These are phyloP conservation scores for Sphaerulina populicola DNA, from an alignment of 2,329 filamentous ascomycete species.

Conservation along the genomic window DNA sequence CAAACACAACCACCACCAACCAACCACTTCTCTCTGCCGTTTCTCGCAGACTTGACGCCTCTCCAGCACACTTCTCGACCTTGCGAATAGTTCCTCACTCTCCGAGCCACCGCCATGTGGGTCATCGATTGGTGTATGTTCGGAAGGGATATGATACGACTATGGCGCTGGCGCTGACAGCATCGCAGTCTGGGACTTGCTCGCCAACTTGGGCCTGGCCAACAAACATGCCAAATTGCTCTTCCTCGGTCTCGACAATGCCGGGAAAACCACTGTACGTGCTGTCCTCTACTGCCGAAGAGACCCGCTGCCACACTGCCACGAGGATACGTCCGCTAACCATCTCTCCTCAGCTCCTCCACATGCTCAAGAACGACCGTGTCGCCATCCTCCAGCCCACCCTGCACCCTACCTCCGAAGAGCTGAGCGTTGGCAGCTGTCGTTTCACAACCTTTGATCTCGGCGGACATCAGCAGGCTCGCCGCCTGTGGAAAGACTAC, in stretches of 20 bases:
- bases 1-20: no score
- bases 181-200: slow-evolving; percentile 70
- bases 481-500: slow-evolving; percentile 92
- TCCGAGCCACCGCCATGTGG: slow-evolving; percentile 56
- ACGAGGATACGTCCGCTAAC: no score
- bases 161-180: slow-evolving; percentile 12
- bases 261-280: slow-evolving; percentile 43
- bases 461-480: slow-evolving; percentile 88
- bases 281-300: no score
- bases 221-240: slow-evolving; percentile 96
- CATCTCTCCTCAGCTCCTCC: slow-evolving; percentile 50
- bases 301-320: no score
- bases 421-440: slow-evolving; percentile 76
- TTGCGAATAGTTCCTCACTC: not conserved
- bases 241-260: slow-evolving; percentile 88
- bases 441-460: slow-evolving; percentile 86
- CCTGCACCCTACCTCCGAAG: slow-evolving; percentile 85
- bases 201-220: slow-evolving; percentile 75
- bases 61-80: not conserved
- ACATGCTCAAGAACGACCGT: slow-evolving; percentile 97
- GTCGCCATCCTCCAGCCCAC: slow-evolving; percentile 86
- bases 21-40: no score
- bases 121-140: slow-evolving; percentile 87
- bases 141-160: not conserved
- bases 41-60: no score